phyloP scores from a whole-genome alignment of 495 filamentous ascomycete genomes.

The Xylaria scruposa region DNA sequence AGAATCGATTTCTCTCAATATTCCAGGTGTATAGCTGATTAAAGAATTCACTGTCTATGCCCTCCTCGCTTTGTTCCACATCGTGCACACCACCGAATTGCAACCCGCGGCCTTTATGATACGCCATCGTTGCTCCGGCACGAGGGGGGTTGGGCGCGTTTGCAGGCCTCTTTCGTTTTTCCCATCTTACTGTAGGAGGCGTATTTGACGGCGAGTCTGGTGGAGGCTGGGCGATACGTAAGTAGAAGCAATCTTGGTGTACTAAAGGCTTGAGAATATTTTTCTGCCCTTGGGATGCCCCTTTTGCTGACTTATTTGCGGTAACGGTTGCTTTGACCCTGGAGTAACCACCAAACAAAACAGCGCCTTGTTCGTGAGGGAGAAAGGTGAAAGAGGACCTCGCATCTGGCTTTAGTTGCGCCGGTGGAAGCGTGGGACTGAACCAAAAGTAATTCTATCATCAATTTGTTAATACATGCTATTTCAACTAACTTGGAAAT shows the following conservation, averaged over 20 bases:
- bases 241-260: slow-evolving; percentile 93
- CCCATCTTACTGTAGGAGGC: slow-evolving; percentile 81
- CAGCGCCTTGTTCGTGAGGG: slow-evolving; percentile 86
- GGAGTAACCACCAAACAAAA: slow-evolving; percentile 91
- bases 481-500: slow-evolving; percentile 46
- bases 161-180: slow-evolving; percentile 87
- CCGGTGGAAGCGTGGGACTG: slow-evolving; percentile 70
- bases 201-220: slow-evolving; percentile 65
- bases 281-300: slow-evolving; percentile 62
- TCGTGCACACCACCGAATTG: slow-evolving; percentile 95
- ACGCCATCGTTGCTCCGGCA: slow-evolving; percentile 84
- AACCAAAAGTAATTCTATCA: slow-evolving; percentile 74
- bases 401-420: slow-evolving; percentile 85
- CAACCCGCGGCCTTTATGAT: slow-evolving; percentile 91
- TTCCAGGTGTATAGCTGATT: slow-evolving; percentile 89
- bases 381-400: slow-evolving; percentile 89
- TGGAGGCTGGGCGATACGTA: slow-evolving; percentile 76
- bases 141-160: slow-evolving; percentile 85
- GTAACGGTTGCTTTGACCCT: slow-evolving; percentile 74
- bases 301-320: slow-evolving; percentile 65
- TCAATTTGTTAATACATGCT: slow-evolving; percentile 52
- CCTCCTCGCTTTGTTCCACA: slow-evolving; percentile 91
- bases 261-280: slow-evolving; percentile 83
- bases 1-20: slow-evolving; percentile 92
- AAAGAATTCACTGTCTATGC: slow-evolving; percentile 96